Evolutionary conservation across 2,329 filamentous ascomycete species (phyloP), one percentile per base, ranked within the genome.

Genomic region (Colletotrichum karsti): DNA sequence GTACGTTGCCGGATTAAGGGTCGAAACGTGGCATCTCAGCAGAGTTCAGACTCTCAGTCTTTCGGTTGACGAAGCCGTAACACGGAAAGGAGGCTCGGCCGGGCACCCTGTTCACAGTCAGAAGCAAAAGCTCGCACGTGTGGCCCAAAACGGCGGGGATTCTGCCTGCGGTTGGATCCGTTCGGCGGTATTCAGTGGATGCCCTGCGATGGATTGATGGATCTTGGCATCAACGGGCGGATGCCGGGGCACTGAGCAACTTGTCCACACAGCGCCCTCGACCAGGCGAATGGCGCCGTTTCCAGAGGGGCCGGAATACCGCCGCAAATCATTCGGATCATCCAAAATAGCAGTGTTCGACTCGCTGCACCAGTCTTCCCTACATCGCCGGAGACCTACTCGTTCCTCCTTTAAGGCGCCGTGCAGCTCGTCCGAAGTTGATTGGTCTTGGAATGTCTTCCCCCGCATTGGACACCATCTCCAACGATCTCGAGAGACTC

Each of bases 301-400:
- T 15, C 26, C 44, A 67, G 64, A 67, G 53, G 61, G 60, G 60
- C 65, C 65, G 65, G n/a, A 68, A 59, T 68, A 68, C 60, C 39
- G 53, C 65, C 65, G 65, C 54, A 41, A 20, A 65, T 53, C 44
- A 48, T 33, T 54, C 30, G 18, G 54, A 53, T 24, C 30, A 46
- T 56, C 62, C 44, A 67, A 67, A 67, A 63, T 67, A 63, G 58
- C 58, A 56, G 26, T 26, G 48, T 24, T 28, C 26, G 22, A 48
- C 9, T 28, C n/a, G 24, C 15, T 18, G 4, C 48, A 51, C 24
- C 26, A 15, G 24, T 26, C 12, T 26, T 28, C n/a, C 48, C 28
- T 33, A 53, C 28, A 12, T 15, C n/a, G 15, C 48, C 12, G 28
- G 20, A 22, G 28, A 33, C 30, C 30, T 33, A 33, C 8, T 9